These are phyloP conservation scores for Psilocybe subaeruginosa DNA, from an alignment of 768 basidiomycete genomes.

Conservation along the genomic window DNA sequence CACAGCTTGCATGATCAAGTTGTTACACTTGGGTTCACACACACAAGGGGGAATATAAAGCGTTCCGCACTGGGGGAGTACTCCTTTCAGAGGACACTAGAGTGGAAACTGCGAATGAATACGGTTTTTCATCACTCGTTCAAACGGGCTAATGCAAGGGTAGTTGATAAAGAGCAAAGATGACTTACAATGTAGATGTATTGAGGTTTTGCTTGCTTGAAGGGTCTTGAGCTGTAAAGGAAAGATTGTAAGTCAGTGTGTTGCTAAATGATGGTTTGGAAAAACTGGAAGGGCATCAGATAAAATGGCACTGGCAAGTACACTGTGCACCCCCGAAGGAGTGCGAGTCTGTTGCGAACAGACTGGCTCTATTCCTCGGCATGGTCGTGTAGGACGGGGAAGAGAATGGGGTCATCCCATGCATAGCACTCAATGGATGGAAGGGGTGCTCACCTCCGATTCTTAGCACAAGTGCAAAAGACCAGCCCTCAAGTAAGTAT, in stretches of 20 bases:
- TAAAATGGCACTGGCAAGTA: constrained; percentile 90
- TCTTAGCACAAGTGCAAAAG: constrained; percentile 11
- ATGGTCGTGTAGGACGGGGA: constrained; percentile 8
- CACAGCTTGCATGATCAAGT: constrained; percentile 35
- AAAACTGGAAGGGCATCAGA: constrained; percentile 51
- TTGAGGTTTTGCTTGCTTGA: neutral
- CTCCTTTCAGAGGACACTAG: constrained; percentile 67
- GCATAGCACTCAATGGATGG: neutral
- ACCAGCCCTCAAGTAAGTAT: constrained; percentile 45
- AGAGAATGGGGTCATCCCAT: constrained; percentile 4
- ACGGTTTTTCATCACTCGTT: constrained; percentile 54
- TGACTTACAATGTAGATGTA: neutral
- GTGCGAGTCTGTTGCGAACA: constrained; percentile 76
- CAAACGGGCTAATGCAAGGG: constrained; percentile 5
- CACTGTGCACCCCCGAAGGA: constrained; percentile 55
- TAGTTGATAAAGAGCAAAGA: constrained; percentile 10
- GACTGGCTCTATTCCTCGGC: constrained; percentile 79
- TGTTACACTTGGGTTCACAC: constrained; percentile 69
- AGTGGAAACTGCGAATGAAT: constrained; percentile 90
- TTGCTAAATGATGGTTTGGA: neutral
- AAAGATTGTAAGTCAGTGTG: neutral
- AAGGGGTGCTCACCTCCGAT: constrained; percentile 15
- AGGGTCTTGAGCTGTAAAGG: neutral
- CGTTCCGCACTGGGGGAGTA: constrained; percentile 76
- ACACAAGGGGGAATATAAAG: constrained; percentile 67